A percentile compares a stretch with the other conserved stretches of the same genome.
Conservation (phyloP, 345 rosid species). For the Camelina neglecta region DNA sequence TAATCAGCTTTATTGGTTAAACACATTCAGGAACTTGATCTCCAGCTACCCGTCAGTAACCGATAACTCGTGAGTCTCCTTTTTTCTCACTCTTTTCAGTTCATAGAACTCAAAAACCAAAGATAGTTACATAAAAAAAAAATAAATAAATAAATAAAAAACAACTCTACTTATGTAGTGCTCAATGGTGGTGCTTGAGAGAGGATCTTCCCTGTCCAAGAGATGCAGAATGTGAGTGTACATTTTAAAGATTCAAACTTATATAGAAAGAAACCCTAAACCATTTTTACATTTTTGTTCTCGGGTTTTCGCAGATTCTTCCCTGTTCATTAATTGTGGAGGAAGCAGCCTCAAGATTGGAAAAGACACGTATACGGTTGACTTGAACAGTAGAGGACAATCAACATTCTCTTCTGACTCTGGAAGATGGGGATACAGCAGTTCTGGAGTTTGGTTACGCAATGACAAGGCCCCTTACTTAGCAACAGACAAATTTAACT, state of each 20-base stretch:
- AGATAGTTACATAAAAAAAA: constrained; percentile 4
- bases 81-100: background rate
- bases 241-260: constrained; percentile 18
- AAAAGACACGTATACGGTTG: constrained; percentile 55
- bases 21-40: constrained; percentile 62
- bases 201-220: constrained; percentile 67
- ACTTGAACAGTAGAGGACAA: constrained; percentile 45
- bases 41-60: constrained; percentile 54
- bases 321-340: constrained; percentile 84
- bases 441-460: constrained; percentile 59
- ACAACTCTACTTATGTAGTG: constrained; percentile 41
- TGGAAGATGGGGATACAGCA: constrained; percentile 76
- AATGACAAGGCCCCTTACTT: background rate
- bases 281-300: background rate
- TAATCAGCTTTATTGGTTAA: constrained; percentile 22
- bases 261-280: background rate
- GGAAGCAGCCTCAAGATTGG: constrained; percentile 42
- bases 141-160: no score
- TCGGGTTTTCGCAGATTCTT: constrained; percentile 50
- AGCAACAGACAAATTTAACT: constrained; percentile 43
- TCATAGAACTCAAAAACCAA: background rate
- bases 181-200: constrained; percentile 72
- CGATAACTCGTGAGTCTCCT: constrained; percentile 62
- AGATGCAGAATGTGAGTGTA: constrained; percentile 56
- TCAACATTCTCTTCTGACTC: constrained; percentile 47